Evolutionary conservation across 148 eudicot genomes (phyloP), one percentile per base, ranked within the genome.

Genomic region (Beta vulgaris): DNA sequence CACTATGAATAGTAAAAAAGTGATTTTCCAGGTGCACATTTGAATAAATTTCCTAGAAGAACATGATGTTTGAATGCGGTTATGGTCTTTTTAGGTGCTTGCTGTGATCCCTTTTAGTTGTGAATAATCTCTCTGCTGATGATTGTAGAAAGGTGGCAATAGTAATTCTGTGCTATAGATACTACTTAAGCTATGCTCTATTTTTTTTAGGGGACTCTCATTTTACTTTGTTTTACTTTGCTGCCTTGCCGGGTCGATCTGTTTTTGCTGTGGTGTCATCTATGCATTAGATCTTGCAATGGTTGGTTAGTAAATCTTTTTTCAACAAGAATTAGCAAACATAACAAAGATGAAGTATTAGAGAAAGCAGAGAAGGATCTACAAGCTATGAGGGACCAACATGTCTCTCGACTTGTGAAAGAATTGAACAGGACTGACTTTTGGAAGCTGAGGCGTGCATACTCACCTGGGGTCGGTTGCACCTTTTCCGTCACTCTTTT

Each of bases 1-100:
- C 75, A 96, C 99, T 49, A 88, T 92, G 78, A 92, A 92, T 68
- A 96, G 99, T 89, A 96, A 96, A 82, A 96, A 96, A 81, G 99
- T 96, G 74, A 96, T 96, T 66, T 96, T 92, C 81, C 98, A 92
- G 84, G 99, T 96, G 74, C 99, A 96, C 84, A 93, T 98, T 98
- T 96, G 76, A 80, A 51, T 58, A n/a, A n/a, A n/a, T n/a, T n/a
- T n/a, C n/a, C n/a, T n/a, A n/a, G 35, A 23, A 29, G 63, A 3
- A 46, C 2, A 16, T 42, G 51, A 48, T 37, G 40, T 28, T 21
- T 36, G n/a, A n/a, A n/a, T 34, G 13, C 14, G n/a, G 0, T 48
- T 26, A 31, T 32, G 12, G 2, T 6, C 66, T 15, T 61, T n/a
- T 6, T 28, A 61, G 66, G 66, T 13, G 21, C 18, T 32, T 10